phyloP scores from a whole-genome alignment of 2,329 filamentous ascomycete genomes.

The Claviceps sp. region DNA sequence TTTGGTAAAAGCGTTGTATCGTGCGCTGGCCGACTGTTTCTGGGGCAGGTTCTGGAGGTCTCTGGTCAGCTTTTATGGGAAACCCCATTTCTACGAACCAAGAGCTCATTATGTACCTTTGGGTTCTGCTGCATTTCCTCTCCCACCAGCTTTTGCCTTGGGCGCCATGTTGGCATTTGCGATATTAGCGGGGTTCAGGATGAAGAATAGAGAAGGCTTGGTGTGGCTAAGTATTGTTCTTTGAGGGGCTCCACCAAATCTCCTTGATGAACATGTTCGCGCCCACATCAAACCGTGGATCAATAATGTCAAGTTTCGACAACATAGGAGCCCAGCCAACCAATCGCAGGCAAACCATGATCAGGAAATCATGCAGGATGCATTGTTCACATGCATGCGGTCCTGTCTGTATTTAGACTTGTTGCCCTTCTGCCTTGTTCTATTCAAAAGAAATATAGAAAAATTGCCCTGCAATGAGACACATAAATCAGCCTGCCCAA shows the following conservation, averaged over 20 bases:
- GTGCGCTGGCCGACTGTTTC: conserved; percentile 36
- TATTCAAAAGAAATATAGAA: background rate
- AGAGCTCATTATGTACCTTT: conserved; percentile 10
- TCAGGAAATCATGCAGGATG: background rate
- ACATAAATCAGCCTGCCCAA: background rate
- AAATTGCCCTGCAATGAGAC: background rate
- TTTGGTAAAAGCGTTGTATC: conserved; percentile 33
- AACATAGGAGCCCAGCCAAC: background rate
- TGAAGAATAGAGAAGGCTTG: conserved; percentile 1
- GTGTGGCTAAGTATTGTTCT: conserved; percentile 8
- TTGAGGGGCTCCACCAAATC: conserved; percentile 2
- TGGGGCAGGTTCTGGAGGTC: conserved; percentile 19
- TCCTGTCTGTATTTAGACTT: too few species aligned
- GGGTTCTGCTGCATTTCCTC: conserved; percentile 10
- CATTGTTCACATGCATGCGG: too few species aligned
- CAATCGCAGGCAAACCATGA: background rate
- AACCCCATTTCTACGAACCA: background rate
- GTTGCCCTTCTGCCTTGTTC: background rate
- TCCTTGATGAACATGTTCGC: background rate
- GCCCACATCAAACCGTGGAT: background rate
- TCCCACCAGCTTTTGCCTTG: conserved; percentile 11
- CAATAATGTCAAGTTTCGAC: background rate
- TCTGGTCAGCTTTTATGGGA: background rate
- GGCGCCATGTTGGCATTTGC: conserved; percentile 11
- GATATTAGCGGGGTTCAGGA: conserved; percentile 9